Evolutionary conservation across 1,284 basidiomycete genomes (phyloP), one percentile per base, ranked within the genome.

Genomic region (Sporisorium graminicola): DNA sequence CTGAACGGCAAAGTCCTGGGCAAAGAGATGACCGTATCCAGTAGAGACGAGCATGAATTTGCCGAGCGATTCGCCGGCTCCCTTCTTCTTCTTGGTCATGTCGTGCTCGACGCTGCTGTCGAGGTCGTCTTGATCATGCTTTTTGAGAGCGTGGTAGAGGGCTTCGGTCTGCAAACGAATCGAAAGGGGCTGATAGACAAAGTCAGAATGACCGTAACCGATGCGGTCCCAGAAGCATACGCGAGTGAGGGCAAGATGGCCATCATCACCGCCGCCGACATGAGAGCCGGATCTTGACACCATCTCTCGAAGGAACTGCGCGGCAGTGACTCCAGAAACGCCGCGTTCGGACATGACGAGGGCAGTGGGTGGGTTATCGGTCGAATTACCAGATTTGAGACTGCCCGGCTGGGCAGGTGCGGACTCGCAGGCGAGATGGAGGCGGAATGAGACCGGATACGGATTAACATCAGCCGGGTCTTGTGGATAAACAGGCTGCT

Each of bases 141-240:
- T 67, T 16, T 58, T 35, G 2, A 77, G 70, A 13, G 70, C 74
- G 9, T 79, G 52, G 52, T 67, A 66, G 20, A 76, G 67, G 0
- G 74, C 74, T 35, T 65, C 59, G 14, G 72, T 74, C 43, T 74
- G 74, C 20, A 79, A 43, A 3, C 66, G 65, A 26, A 76, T 43
- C 13, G 67, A 67, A 5, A 51, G 35, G 10, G 69, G 65, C 40
- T 66, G 69, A 40, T 72, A 65, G 47, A 80, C 73, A 58, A 72
- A 78, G 50, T 80, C 78, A 8, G 69, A 68, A 42, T 74, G 70
- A 5, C 75, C 78, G 14, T 75, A 73, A 13, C 79, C 79, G 49
- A 79, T 71, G 26, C 73, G 71, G 22, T 81, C 79, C 62, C 75
- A 79, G 58, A 77, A 79, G 52, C 77, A 79, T 18, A 77, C 74